Evolutionary conservation across 306 rosid species (phyloP).

Genomic region (Rosa lucieae): DNA sequence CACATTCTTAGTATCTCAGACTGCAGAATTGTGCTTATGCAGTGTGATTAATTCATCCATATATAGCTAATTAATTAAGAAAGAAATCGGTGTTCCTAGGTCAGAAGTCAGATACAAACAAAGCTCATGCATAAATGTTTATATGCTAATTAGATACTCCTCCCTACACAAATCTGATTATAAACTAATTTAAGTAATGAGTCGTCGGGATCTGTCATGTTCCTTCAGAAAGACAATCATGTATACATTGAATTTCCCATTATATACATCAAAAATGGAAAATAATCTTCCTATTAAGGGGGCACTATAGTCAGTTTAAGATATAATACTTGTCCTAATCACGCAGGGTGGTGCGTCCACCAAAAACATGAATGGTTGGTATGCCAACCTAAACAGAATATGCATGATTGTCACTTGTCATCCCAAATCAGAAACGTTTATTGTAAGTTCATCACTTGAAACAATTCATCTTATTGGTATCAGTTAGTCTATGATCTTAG

Average conservation of each 20-base stretch:
- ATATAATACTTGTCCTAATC: not conserved
- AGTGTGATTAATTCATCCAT: not conserved
- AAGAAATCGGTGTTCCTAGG: not conserved
- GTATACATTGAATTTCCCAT: not conserved
- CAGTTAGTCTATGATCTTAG: not conserved
- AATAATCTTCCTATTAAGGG: not conserved
- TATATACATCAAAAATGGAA: not conserved
- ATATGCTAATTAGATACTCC: not conserved
- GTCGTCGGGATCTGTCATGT: conserved; percentile 6
- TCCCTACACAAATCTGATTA: not conserved
- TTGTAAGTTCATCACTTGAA: not conserved
- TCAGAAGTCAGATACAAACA: not conserved
- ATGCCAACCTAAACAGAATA: not conserved
- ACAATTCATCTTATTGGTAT: not conserved
- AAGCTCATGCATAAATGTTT: not conserved
- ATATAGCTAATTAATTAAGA: not conserved
- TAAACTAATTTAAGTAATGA: not conserved
- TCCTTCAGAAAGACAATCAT: not conserved
- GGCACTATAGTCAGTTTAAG: not conserved
- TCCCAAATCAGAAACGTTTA: not conserved
- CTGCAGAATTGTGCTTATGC: not conserved
- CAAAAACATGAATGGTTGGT: conserved; percentile 13
- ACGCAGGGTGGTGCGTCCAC: not conserved
- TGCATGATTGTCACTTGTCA: conserved; percentile 22
- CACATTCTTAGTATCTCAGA: not conserved